Conservation (phyloP, 169 alveolate species). For the Prorocentrum cordatum region DNA sequence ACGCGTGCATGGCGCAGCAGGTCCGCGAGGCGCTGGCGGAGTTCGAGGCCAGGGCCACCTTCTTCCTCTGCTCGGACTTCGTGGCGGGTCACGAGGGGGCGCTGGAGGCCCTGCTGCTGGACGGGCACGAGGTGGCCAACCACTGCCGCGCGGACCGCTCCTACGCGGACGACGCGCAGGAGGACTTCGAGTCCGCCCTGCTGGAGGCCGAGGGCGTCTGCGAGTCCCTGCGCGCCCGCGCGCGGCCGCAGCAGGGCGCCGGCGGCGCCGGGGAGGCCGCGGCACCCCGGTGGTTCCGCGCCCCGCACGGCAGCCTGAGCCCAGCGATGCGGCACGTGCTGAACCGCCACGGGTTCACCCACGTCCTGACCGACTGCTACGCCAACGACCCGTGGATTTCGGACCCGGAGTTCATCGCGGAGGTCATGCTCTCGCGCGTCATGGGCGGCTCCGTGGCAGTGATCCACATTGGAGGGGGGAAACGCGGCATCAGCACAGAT, state of each 20-base stretch:
- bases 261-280: not conserved
- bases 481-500: too few relatives aligned
- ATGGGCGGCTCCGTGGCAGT: too few relatives aligned
- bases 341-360: not conserved
- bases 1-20: too few relatives aligned
- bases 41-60: too few relatives aligned
- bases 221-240: not conserved
- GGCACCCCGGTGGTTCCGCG: not conserved
- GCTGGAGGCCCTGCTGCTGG: not conserved
- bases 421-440: too few relatives aligned
- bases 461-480: too few relatives aligned
- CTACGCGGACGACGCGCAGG: not conserved
- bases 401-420: not conserved
- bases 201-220: not conserved
- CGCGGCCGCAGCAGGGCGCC: not conserved
- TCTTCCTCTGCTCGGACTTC: slow-evolving; percentile 41
- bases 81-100: slow-evolving; percentile 1
- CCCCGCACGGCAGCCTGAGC: not conserved
- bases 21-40: too few relatives aligned
- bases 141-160: slow-evolving; percentile 1
- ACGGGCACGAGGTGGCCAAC: slow-evolving; percentile 40
- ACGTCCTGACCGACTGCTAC: not conserved
- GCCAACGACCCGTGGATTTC: not conserved
- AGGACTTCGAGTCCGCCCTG: not conserved
- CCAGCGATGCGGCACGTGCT: not conserved